These are phyloP conservation scores for Physcomitrium patens DNA, from an alignment of 225 moss, liverwort and hornwort genomes.

Conservation along the genomic window DNA sequence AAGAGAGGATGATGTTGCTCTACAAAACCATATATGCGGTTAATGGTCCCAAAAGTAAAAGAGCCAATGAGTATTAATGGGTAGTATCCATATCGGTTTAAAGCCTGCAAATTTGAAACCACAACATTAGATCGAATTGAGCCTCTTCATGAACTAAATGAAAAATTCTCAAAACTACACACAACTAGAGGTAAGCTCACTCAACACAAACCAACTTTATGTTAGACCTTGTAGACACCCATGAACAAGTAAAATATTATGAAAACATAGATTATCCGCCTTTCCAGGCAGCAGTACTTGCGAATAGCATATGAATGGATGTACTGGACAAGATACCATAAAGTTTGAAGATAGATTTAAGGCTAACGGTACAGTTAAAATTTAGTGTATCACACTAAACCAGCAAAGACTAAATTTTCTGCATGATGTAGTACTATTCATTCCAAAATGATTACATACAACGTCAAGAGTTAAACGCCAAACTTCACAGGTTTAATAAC, in stretches of 20 bases:
- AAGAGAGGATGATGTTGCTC: conserved; percentile 62
- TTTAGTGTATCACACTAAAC: neutral
- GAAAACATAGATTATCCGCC: neutral
- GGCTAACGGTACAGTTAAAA: neutral
- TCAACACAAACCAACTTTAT: neutral
- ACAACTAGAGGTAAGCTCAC: conserved; percentile 4
- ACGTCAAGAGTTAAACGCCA: neutral
- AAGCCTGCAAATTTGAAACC: conserved; percentile 48
- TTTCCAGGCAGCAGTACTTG: neutral
- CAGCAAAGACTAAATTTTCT: neutral
- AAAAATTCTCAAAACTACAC: neutral
- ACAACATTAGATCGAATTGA: neutral
- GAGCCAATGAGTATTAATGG: conserved; percentile 73
- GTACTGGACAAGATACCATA: neutral
- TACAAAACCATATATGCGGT: conserved; percentile 68
- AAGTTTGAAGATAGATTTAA: neutral
- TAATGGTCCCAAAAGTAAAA: conserved; percentile 72
- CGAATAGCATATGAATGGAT: conserved; percentile 9
- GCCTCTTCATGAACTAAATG: neutral
- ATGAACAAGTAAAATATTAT: neutral
- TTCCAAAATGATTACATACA: neutral
- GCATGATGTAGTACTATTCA: neutral
- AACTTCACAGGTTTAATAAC: too few relatives aligned
- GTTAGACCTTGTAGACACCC: conserved; percentile 7
- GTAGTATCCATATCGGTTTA: conserved; percentile 84